A percentile compares a stretch with the other conserved stretches of the same genome.
Conservation (phyloP, 1,284 basidiomycete genomes). For the Macrocystidia cucumis region DNA sequence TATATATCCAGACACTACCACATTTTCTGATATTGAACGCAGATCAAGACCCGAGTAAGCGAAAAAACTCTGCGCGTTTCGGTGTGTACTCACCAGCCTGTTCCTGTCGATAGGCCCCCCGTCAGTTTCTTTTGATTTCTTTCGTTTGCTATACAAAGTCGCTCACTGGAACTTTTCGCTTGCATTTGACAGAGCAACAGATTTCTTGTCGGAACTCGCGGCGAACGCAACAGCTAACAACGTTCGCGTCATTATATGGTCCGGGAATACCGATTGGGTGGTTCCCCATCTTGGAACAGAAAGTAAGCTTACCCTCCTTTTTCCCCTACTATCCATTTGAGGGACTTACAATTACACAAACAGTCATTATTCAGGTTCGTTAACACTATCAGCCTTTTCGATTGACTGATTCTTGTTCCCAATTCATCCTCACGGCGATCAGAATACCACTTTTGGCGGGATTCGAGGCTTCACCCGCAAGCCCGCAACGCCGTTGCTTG, state of each 20-base stretch:
- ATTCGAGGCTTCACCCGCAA: constrained; percentile 62
- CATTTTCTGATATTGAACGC: no score
- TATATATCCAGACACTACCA: no score
- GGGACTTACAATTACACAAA: no score
- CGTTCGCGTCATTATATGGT: constrained; percentile 50
- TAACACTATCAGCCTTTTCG: constrained; percentile 1
- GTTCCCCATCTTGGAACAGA: constrained; percentile 60
- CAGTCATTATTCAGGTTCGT: constrained; percentile 59
- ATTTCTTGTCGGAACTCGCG: constrained; percentile 56
- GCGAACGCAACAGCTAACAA: constrained; percentile 45
- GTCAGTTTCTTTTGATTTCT: no score
- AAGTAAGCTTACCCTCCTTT: constrained; percentile 38
- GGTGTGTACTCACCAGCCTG: no score
- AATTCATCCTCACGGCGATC: constrained; percentile 2
- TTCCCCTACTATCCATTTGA: no score
- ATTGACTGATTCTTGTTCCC: no score
- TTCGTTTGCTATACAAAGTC: no score
- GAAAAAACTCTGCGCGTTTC: no score
- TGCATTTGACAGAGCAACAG: constrained; percentile 36
- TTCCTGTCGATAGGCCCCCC: no score
- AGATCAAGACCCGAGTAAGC: no score
- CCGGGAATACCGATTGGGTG: constrained; percentile 63
- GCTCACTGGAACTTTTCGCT: no score
- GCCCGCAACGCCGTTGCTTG: constrained; percentile 59
- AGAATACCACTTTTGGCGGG: constrained; percentile 73